Percentiles rank a stretch among this genome's conserved stretches.
phyloP scores from a whole-genome alignment of 2,329 filamentous ascomycete genomes.

The Dactylellina sp. region DNA sequence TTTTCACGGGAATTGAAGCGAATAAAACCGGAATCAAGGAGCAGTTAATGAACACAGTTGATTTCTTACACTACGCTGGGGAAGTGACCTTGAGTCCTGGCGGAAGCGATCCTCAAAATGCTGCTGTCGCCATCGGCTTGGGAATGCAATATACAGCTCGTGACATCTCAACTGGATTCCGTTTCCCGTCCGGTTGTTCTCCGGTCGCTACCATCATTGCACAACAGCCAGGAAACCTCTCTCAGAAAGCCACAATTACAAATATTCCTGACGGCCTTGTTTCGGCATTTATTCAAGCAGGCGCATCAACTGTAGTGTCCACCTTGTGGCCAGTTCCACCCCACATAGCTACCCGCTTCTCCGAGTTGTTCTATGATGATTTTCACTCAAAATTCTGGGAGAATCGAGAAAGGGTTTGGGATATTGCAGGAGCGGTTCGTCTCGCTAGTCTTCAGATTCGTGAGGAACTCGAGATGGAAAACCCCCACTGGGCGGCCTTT shows the following conservation, averaged over 20 bases:
- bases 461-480: constrained; percentile 1
- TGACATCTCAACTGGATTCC: constrained; percentile 19
- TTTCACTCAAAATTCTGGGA: constrained; percentile 4
- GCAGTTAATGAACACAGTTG: constrained; percentile 29
- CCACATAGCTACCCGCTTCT: constrained; percentile 24
- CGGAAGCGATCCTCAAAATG: constrained; percentile 14
- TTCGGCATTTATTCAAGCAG: constrained; percentile 40
- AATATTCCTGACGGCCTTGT: constrained; percentile 38
- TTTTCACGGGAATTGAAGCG: constrained; percentile 2
- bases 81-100: constrained; percentile 23
- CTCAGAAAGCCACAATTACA: background rate
- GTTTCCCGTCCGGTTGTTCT: constrained; percentile 20
- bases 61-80: constrained; percentile 48
- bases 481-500: constrained; percentile 46
- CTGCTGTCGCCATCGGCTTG: constrained; percentile 8
- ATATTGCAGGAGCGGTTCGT: constrained; percentile 29
- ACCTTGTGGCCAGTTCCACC: constrained; percentile 49
- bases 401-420: constrained; percentile 27
- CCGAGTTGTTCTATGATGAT: constrained; percentile 30
- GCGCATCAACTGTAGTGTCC: constrained; percentile 39
- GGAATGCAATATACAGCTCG: constrained; percentile 20
- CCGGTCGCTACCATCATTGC: constrained; percentile 29
- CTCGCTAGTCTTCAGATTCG: background rate
- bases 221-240: constrained; percentile 14
- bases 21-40: constrained; percentile 5